A percentile compares a stretch with the other conserved stretches of the same genome.
Conservation (phyloP, 306 rosid species). For the Quercus rubra region DNA sequence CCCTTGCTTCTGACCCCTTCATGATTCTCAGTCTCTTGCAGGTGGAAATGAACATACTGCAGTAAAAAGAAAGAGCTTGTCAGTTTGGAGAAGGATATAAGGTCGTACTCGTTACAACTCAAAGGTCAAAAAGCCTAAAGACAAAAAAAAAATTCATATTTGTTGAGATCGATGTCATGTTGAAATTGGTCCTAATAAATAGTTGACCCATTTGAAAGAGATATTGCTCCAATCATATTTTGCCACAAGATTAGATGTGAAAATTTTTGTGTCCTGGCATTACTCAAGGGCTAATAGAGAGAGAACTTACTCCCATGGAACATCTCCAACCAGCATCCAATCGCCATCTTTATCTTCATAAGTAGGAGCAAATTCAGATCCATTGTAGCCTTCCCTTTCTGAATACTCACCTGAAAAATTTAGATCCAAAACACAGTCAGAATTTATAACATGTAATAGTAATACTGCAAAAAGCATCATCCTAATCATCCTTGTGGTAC, state of each 20-base stretch:
- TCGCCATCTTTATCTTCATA: constrained; percentile 92
- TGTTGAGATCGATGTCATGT: too few relatives aligned
- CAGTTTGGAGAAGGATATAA: not conserved
- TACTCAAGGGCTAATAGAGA: not conserved
- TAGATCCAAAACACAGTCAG: not conserved
- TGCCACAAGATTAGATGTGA: too few relatives aligned
- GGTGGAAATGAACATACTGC: constrained; percentile 65
- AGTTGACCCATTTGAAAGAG: too few relatives aligned
- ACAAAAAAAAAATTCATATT: too few relatives aligned
- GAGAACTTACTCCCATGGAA: constrained; percentile 77
- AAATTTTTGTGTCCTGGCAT: too few relatives aligned
- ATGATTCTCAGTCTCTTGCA: constrained; percentile 67
- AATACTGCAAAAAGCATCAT: too few relatives aligned
- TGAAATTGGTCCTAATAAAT: too few relatives aligned
- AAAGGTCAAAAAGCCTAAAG: too few relatives aligned
- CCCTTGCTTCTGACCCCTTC: constrained; percentile 67
- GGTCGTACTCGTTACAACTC: not conserved
- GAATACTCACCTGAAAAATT: constrained; percentile 53
- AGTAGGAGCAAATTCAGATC: constrained; percentile 67
- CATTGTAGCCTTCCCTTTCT: constrained; percentile 65
- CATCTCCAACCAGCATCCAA: constrained; percentile 97
- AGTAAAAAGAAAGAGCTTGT: constrained; percentile 6
- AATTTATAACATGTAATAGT: not conserved
- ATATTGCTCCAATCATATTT: too few relatives aligned
- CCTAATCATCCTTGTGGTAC: not conserved